phyloP scores from a whole-genome alignment of 345 rosid species.

The Gossypium sturtianum region DNA sequence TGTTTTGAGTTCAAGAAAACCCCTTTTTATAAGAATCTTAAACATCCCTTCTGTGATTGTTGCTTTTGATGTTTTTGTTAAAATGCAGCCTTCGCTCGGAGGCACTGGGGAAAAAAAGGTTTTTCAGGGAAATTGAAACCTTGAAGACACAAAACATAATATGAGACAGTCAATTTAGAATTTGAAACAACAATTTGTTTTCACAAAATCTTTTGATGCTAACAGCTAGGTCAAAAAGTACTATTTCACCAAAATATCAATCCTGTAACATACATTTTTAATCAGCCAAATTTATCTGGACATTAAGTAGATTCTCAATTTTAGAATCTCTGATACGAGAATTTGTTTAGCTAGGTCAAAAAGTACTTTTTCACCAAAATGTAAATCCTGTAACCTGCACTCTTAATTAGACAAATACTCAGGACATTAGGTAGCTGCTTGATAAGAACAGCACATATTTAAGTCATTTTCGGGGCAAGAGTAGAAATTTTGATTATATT shows the following conservation, averaged over 20 bases:
- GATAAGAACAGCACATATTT: neutral
- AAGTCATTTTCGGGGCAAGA: neutral
- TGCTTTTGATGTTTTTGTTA: neutral
- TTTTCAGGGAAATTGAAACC: neutral
- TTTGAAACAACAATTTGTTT: neutral
- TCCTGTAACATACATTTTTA: neutral
- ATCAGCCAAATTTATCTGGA: neutral
- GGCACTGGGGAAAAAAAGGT: neutral
- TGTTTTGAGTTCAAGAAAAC: neutral
- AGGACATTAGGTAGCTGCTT: neutral
- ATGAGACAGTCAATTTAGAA: neutral
- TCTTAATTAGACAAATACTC: neutral
- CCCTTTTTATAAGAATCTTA: neutral
- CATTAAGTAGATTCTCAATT: neutral
- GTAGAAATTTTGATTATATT: neutral
- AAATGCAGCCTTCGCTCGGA: neutral
- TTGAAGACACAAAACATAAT: neutral
- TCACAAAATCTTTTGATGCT: neutral
- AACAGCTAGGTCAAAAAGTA: neutral
- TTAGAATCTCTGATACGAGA: neutral
- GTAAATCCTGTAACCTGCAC: no score
- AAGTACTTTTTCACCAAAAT: no score
- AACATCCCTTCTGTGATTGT: neutral
- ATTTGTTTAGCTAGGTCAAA: neutral
- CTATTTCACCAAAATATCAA: neutral